These are phyloP conservation scores for Plasmodium vivax DNA, from an alignment of 169 alveolate species.

Conservation along the genomic window DNA sequence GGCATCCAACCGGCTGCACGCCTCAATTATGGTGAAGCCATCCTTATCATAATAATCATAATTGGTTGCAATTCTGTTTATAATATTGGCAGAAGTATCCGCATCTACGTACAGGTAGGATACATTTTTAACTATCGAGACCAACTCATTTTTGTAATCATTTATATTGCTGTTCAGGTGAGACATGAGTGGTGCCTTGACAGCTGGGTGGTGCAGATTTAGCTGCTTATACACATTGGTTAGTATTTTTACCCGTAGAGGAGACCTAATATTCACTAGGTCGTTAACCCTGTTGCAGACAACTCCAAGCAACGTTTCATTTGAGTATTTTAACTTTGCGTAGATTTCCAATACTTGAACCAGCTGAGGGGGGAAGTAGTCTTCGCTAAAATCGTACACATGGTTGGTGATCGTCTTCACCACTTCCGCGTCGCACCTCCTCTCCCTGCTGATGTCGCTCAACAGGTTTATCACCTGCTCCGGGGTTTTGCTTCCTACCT, in stretches of 20 bases:
- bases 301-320: constrained; percentile 61
- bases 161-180: constrained; percentile 38
- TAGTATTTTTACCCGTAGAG: constrained; percentile 46
- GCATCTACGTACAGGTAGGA: constrained; percentile 51
- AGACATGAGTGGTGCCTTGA: constrained; percentile 14
- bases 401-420: constrained; percentile 42
- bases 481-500: constrained; percentile 54
- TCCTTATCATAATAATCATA: constrained; percentile 59
- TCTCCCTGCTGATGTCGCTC: not conserved
- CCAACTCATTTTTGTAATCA: constrained; percentile 55
- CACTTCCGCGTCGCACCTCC: constrained; percentile 27
- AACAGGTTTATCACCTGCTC: constrained; percentile 34
- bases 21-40: constrained; percentile 32
- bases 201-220: constrained; percentile 65
- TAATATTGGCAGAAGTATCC: constrained; percentile 3
- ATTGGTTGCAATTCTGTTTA: constrained; percentile 27
- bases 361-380: constrained; percentile 59
- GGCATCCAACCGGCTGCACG: constrained; percentile 24
- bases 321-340: constrained; percentile 65
- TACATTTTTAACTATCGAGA: constrained; percentile 24
- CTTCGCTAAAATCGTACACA: constrained; percentile 58
- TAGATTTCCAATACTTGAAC: constrained; percentile 41
- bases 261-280: constrained; percentile 18
- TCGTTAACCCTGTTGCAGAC: constrained; percentile 44
- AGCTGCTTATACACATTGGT: constrained; percentile 49